Percentiles rank a stretch among this genome's conserved stretches.
Conservation (phyloP, 1,284 basidiomycete genomes). For the Grifola frondosa region DNA sequence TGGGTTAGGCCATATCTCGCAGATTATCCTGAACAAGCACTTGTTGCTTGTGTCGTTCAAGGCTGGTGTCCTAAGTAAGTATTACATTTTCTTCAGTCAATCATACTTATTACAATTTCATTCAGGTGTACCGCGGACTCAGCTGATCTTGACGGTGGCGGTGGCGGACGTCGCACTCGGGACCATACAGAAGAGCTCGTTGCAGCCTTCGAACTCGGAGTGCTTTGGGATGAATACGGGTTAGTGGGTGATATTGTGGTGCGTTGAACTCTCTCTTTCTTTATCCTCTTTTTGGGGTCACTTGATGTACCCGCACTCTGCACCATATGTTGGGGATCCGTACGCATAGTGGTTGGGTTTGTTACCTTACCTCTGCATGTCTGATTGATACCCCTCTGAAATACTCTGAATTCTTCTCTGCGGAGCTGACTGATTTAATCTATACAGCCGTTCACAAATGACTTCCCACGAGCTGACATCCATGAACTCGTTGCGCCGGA, state of each 20-base stretch:
- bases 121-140: slow-evolving; percentile 12
- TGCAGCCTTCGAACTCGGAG: slow-evolving; percentile 2
- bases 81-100: not conserved
- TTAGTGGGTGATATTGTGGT: slow-evolving; percentile 22
- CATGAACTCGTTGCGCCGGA: slow-evolving; percentile 26
- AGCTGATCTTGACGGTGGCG: slow-evolving; percentile 7
- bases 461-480: slow-evolving; percentile 28
- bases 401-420: no score
- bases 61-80: slow-evolving; percentile 30
- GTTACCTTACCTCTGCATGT: no score
- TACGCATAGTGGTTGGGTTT: no score
- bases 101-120: not conserved
- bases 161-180: not conserved
- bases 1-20: slow-evolving; percentile 30
- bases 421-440: no score
- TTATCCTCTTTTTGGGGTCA: not conserved
- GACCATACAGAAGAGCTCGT: slow-evolving; percentile 13
- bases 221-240: slow-evolving; percentile 21
- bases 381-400: no score
- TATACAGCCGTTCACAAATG: slow-evolving; percentile 22
- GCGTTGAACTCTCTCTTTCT: not conserved
- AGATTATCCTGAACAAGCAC: slow-evolving; percentile 31
- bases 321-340: no score
- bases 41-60: slow-evolving; percentile 25
- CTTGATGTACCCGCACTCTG: no score